Conservation (phyloP, 768 basidiomycete genomes). For the Lactifluus piperatus region DNA sequence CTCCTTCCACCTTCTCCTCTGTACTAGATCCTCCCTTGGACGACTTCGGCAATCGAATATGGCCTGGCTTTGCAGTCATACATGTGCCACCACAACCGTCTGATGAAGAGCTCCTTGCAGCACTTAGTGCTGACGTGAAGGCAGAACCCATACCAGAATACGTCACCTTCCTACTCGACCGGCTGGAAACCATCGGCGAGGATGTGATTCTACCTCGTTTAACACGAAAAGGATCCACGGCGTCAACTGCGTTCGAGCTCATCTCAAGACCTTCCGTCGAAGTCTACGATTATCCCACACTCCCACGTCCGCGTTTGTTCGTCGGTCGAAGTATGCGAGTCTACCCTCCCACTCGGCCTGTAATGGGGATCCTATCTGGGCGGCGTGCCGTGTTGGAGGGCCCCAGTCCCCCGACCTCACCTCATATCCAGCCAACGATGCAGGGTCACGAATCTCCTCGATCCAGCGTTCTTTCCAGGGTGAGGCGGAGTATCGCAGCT, state of each 20-base stretch:
- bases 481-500: conserved; percentile 2
- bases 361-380: background rate
- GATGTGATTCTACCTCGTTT: background rate
- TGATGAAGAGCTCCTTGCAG: conserved; percentile 15
- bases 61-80: conserved; percentile 13
- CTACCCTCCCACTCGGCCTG: background rate
- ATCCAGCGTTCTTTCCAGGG: conserved; percentile 3
- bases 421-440: background rate
- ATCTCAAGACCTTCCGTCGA: conserved; percentile 16
- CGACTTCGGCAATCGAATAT: background rate
- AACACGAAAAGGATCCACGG: conserved; percentile 4
- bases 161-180: conserved; percentile 7
- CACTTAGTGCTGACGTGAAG: background rate
- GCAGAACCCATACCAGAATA: conserved; percentile 13
- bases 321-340: conserved; percentile 1
- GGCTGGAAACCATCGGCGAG: conserved; percentile 13
- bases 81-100: conserved; percentile 4
- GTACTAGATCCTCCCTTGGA: background rate
- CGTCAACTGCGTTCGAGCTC: conserved; percentile 4
- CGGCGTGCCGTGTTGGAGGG: background rate
- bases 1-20: background rate
- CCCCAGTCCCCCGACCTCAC: background rate
- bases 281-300: conserved; percentile 9
- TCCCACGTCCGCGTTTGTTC: conserved; percentile 4
- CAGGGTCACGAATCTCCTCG: background rate